A percentile compares a stretch with the other conserved stretches of the same genome.
phyloP scores from a whole-genome alignment of 768 basidiomycete species.

The Cystobasidiopsis lactophilus region DNA sequence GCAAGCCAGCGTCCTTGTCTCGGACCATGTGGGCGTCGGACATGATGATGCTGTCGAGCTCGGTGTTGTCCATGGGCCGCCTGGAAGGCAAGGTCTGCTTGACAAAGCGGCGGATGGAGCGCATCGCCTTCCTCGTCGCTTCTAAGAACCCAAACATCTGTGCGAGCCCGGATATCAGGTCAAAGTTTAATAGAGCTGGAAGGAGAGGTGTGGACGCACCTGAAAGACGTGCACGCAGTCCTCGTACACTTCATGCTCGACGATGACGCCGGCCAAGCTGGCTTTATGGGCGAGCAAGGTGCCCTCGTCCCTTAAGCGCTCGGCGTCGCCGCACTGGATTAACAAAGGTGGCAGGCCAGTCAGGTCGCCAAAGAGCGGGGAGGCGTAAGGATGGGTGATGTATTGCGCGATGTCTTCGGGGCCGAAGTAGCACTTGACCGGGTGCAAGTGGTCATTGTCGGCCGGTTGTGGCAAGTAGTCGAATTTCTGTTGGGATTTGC shows the following conservation, averaged over 20 bases:
- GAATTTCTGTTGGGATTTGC: slow-evolving; percentile 30
- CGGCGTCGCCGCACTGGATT: slow-evolving; percentile 79
- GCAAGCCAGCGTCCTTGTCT: slow-evolving; percentile 6
- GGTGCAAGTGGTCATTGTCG: slow-evolving; percentile 67
- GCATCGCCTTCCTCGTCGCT: slow-evolving; percentile 19
- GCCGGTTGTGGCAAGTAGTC: slow-evolving; percentile 54
- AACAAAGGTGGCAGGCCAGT: slow-evolving; percentile 67
- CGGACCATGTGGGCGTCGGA: slow-evolving; percentile 8
- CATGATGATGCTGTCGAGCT: slow-evolving; percentile 9
- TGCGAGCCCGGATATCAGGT: not conserved
- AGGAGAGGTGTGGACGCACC: not conserved
- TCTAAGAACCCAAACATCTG: slow-evolving; percentile 21
- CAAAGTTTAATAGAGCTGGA: not conserved
- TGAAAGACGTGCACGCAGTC: slow-evolving; percentile 42
- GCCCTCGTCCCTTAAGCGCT: slow-evolving; percentile 85
- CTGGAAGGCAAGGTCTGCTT: slow-evolving; percentile 3
- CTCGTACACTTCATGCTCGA: slow-evolving; percentile 32
- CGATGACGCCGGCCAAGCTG: slow-evolving; percentile 56
- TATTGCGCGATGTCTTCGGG: slow-evolving; percentile 33
- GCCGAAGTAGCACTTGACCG: slow-evolving; percentile 81
- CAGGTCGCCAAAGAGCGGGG: slow-evolving; percentile 79
- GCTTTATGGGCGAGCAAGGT: slow-evolving; percentile 85
- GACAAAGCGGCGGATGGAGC: slow-evolving; percentile 16
- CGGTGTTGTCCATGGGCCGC: not conserved
- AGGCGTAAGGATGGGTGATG: slow-evolving; percentile 87